Evolutionary conservation across 345 rosid genomes (phyloP).

Genomic region (Brassica rapa): DNA sequence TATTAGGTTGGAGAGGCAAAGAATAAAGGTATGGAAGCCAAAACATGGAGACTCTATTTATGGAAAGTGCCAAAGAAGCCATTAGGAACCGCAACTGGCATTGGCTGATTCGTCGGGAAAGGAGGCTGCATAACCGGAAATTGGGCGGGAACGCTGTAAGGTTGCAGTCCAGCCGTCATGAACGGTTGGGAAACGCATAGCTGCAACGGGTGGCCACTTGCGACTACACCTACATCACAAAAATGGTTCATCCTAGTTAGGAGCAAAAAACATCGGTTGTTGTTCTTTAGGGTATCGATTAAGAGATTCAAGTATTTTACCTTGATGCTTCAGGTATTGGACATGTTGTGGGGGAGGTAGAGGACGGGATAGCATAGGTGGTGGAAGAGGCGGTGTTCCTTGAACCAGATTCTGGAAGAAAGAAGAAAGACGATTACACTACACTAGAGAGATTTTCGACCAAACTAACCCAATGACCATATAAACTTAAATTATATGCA

Average conservation of each 20-base stretch:
- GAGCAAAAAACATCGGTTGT: not conserved
- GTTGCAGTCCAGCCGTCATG: conserved; percentile 49
- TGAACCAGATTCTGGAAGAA: conserved; percentile 59
- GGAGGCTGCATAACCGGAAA: conserved; percentile 53
- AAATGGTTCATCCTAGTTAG: not conserved
- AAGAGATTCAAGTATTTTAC: conserved; percentile 32
- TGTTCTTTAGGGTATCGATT: not conserved
- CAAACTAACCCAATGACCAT: too few species aligned
- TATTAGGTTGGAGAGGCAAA: conserved; percentile 8
- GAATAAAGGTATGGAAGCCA: conserved; percentile 19
- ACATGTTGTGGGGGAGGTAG: conserved; percentile 51
- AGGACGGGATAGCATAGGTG: conserved; percentile 58
- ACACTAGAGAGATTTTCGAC: too few species aligned
- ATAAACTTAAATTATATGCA: not conserved
- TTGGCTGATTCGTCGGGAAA: conserved; percentile 43
- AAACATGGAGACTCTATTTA: conserved; percentile 26
- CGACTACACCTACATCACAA: conserved; percentile 19
- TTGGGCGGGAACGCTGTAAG: conserved; percentile 45
- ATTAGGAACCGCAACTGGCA: conserved; percentile 47
- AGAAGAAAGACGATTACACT: not conserved
- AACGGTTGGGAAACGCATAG: conserved; percentile 51
- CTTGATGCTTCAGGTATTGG: conserved; percentile 64
- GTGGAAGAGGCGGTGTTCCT: conserved; percentile 49
- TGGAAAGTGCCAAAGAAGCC: conserved; percentile 47
- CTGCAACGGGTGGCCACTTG: conserved; percentile 33